Evolutionary conservation across 345 rosid genomes (phyloP), one percentile per base, ranked within the genome.

Genomic region (Eucalyptus leucophloia): DNA sequence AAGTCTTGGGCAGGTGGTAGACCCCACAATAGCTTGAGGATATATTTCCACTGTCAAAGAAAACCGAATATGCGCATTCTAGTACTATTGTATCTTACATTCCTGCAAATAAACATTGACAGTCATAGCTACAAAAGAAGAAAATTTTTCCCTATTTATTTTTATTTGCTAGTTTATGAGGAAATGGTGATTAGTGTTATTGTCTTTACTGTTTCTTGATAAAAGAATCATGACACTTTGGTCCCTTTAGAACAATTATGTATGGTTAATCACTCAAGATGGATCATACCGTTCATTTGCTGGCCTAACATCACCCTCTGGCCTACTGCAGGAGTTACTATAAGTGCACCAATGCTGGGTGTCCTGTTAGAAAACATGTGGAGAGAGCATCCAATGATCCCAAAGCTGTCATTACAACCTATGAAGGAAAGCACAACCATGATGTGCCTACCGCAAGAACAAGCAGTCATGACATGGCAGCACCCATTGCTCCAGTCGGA

Each of bases 341-440:
- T 93, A 98, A 97, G 94, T 98, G 99, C 94, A 98, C 99, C 86
- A 94, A 96, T 92, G 95, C 94, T 32, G 97, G 98, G 89, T 98
- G 99, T 88, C 97, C 99, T 42, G 99, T 97, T 88, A 95, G 99
- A 92, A 98, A 98, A 93, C 99, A 97, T 26, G 99, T 98, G 91
- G 99, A 98, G 95, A 95, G 99, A 91, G 99, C 99, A 91, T 97
- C 99, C 34, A 99, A 98, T 91, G 99, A 98, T 91, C 99, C 95
- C 12, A 98, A 98, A 92, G 99, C 99, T 42, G 99, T 98, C 56
- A 97, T 98, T 90, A 98, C 99, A 90, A 96, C 99, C 87, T 98
- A 98, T 50, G 99, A 98, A 92, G 99, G 99, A 81, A 98, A 97
- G 89, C 99, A 98, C 94, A 96, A 96, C 89, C 99, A 98, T 60